phyloP scores from a whole-genome alignment of 1,139 yeast genomes.

The Candida neerlandica region DNA sequence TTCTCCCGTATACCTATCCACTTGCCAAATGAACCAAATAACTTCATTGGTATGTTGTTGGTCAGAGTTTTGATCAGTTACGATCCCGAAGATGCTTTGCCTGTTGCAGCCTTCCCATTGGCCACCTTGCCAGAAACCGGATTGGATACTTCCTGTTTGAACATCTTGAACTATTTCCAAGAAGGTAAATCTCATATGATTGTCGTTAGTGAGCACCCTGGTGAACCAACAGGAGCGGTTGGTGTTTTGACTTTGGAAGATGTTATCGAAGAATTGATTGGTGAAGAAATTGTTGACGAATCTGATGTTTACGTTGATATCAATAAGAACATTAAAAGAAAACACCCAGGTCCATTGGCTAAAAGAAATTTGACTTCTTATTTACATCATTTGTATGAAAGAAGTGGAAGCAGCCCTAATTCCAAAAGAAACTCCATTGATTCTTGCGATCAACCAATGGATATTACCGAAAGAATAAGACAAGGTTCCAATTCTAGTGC shows the following conservation, averaged over 20 bases:
- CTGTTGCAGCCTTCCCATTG: slow-evolving; percentile 90
- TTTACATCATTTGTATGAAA: slow-evolving; percentile 58
- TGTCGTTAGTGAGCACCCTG: slow-evolving; percentile 84
- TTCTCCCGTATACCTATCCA: slow-evolving; percentile 96
- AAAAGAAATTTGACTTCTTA: slow-evolving; percentile 72
- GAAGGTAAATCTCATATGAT: slow-evolving; percentile 99
- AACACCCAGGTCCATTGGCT: slow-evolving; percentile 82
- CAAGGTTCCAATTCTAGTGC: slow-evolving; percentile 13
- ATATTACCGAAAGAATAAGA: slow-evolving; percentile 15
- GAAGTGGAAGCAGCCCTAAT: slow-evolving; percentile 25
- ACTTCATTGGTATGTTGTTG: slow-evolving; percentile 92
- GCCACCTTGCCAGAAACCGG: slow-evolving; percentile 96
- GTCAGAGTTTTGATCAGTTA: slow-evolving; percentile 91
- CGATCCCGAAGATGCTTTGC: slow-evolving; percentile 94
- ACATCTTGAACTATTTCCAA: slow-evolving; percentile 92
- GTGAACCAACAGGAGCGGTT: slow-evolving; percentile 81
- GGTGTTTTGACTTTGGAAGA: slow-evolving; percentile 95
- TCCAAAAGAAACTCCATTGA: slow-evolving; percentile 47
- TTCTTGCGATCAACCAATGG: slow-evolving; percentile 12
- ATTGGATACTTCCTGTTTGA: slow-evolving; percentile 88
- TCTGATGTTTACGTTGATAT: slow-evolving; percentile 94
- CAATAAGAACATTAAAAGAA: slow-evolving; percentile 80
- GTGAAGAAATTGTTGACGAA: slow-evolving; percentile 97
- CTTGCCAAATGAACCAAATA: slow-evolving; percentile 83
- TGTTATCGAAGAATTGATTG: slow-evolving; percentile 95